A percentile compares a stretch with the other conserved stretches of the same genome.
Conservation (phyloP, 768 basidiomycete species). For the Serendipita indica region DNA sequence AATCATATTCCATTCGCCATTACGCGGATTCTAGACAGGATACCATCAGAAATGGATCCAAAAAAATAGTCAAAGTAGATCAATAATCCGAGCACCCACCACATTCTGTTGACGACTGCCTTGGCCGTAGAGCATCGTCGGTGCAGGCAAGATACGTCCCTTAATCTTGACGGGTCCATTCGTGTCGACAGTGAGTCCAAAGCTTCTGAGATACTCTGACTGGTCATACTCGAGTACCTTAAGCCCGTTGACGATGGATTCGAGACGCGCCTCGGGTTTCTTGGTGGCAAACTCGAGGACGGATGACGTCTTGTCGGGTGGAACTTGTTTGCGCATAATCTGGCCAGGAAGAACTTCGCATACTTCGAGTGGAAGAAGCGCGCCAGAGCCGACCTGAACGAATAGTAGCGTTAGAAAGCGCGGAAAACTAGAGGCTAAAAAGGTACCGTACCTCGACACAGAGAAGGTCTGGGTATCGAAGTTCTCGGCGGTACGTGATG, state of each 20-base stretch:
- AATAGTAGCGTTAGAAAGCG: neutral
- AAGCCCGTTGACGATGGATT: conserved; percentile 39
- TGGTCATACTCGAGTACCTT: conserved; percentile 40
- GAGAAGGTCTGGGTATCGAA: conserved; percentile 46
- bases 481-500: conserved; percentile 33
- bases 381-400: conserved; percentile 41
- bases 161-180: conserved; percentile 39
- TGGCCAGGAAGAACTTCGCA: conserved; percentile 51
- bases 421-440: neutral
- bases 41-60: neutral
- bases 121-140: conserved; percentile 49
- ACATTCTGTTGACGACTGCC: conserved; percentile 42
- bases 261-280: conserved; percentile 41
- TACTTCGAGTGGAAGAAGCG: conserved; percentile 51
- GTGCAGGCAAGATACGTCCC: conserved; percentile 50
- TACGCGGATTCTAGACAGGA: conserved; percentile 12
- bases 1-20: conserved; percentile 30
- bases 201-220: conserved; percentile 59
- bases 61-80: neutral
- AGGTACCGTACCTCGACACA: conserved; percentile 46
- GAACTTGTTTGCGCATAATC: conserved; percentile 57
- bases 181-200: conserved; percentile 49
- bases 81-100: conserved; percentile 36
- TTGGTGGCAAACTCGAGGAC: conserved; percentile 56
- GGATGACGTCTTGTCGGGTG: conserved; percentile 45